phyloP scores from a whole-genome alignment of 2,329 filamentous ascomycete genomes.

The Diaporthe humulicola region DNA sequence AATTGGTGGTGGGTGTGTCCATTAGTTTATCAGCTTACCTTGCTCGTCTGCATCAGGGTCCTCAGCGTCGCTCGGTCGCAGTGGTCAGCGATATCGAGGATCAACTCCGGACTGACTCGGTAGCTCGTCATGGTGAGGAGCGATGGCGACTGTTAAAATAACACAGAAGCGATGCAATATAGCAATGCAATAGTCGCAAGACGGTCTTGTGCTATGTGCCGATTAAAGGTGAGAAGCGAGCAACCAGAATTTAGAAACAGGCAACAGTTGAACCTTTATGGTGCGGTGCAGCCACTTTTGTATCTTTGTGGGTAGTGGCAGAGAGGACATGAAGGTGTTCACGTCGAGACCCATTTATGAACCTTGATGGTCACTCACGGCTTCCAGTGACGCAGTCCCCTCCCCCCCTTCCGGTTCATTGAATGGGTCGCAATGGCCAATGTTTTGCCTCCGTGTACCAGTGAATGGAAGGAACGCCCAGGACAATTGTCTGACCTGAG shows the following conservation, averaged over 20 bases:
- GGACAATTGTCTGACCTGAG: neutral
- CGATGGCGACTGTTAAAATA: neutral
- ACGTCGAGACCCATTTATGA: neutral
- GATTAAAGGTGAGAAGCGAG: neutral
- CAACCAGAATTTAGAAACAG: neutral
- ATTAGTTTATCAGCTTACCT: slow-evolving; percentile 16
- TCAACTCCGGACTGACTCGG: slow-evolving; percentile 28
- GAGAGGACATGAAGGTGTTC: slow-evolving; percentile 24
- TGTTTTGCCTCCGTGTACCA: neutral
- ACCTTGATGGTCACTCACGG: slow-evolving; percentile 38
- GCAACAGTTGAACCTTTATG: neutral
- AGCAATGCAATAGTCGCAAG: slow-evolving; percentile 23
- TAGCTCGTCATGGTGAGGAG: slow-evolving; percentile 18
- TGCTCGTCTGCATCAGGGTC: slow-evolving; percentile 27
- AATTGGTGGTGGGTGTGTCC: neutral
- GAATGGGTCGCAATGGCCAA: slow-evolving; percentile 17
- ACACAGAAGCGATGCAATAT: slow-evolving; percentile 27
- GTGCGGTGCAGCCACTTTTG: neutral
- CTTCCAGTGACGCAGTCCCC: slow-evolving; percentile 16
- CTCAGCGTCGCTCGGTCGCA: slow-evolving; percentile 36
- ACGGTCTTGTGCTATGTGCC: neutral
- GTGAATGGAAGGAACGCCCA: slow-evolving; percentile 14
- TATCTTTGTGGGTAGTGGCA: neutral
- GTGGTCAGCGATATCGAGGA: slow-evolving; percentile 36
- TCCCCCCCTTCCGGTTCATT: neutral